phyloP scores from a whole-genome alignment of 108 stramenopile genomes.

The Skeletonema menzelii region DNA sequence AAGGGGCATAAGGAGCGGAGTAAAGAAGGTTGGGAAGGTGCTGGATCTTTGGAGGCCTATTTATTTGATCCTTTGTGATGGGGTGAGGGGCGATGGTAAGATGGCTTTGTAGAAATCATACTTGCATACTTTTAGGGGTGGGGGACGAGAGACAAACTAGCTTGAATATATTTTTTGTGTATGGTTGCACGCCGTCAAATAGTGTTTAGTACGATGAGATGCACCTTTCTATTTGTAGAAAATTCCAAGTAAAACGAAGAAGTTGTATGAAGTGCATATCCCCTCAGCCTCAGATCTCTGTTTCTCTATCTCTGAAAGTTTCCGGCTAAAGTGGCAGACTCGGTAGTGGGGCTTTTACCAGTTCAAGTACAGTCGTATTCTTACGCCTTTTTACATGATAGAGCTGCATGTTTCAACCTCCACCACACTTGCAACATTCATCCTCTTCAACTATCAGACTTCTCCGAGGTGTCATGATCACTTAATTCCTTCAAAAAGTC shows the following conservation, averaged over 20 bases:
- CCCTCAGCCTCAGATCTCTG: too few species aligned
- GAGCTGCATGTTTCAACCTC: too few species aligned
- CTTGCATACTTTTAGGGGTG: neutral
- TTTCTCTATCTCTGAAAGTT: too few species aligned
- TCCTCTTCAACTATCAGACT: neutral
- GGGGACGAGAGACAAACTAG: neutral
- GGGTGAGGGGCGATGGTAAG: neutral
- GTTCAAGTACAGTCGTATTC: too few species aligned
- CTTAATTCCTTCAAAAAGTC: neutral
- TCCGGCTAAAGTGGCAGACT: too few species aligned
- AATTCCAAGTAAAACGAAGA: too few species aligned
- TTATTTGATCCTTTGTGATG: constrained; percentile 2
- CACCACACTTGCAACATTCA: too few species aligned
- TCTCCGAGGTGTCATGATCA: neutral
- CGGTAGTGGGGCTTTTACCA: too few species aligned
- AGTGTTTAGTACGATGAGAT: neutral
- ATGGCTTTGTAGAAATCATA: neutral
- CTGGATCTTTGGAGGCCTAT: constrained; percentile 30
- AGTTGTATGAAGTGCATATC: too few species aligned
- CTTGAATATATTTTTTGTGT: neutral
- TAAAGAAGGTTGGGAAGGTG: constrained; percentile 23
- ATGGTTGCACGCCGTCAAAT: neutral
- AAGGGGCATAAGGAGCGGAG: constrained; percentile 7
- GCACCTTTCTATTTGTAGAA: neutral
- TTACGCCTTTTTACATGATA: too few species aligned